Conservation (phyloP, 768 basidiomycete species). For the Boletus sensibilis region DNA sequence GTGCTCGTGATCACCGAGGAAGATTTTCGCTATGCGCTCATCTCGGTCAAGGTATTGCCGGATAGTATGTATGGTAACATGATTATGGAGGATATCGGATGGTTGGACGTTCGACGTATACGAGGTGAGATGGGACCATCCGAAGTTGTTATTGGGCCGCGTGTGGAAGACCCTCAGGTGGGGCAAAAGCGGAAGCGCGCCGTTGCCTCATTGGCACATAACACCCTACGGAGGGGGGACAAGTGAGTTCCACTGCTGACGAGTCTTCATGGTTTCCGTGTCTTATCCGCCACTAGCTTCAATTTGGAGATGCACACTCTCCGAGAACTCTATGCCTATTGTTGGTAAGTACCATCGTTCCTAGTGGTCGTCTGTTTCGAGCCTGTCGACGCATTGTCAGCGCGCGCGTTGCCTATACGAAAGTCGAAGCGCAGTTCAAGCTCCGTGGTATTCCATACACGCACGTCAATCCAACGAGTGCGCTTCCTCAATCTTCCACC, state of each 20-base stretch:
- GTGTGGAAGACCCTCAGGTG: constrained; percentile 17
- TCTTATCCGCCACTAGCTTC: constrained; percentile 39
- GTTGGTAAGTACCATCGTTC: constrained; percentile 57
- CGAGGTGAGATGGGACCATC: constrained; percentile 41
- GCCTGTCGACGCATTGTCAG: constrained; percentile 36
- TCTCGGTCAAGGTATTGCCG: constrained; percentile 57
- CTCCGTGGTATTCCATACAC: constrained; percentile 74
- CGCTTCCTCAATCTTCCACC: constrained; percentile 42
- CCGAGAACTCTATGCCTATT: constrained; percentile 81
- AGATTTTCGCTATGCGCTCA: constrained; percentile 78
- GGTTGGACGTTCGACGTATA: constrained; percentile 73
- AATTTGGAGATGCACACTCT: constrained; percentile 70
- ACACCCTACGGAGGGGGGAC: constrained; percentile 25
- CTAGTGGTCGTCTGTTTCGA: neutral
- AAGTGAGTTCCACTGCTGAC: constrained; percentile 19
- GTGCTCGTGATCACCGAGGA: constrained; percentile 79
- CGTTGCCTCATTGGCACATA: neutral
- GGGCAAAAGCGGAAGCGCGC: constrained; percentile 35
- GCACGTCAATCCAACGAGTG: constrained; percentile 61
- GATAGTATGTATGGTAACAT: constrained; percentile 59
- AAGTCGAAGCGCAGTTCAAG: constrained; percentile 86
- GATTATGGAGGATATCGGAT: constrained; percentile 75
- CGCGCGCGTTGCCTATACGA: constrained; percentile 87
- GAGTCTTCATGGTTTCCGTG: neutral
- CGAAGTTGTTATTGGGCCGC: constrained; percentile 13